A percentile compares a stretch with the other conserved stretches of the same genome.
phyloP scores from a whole-genome alignment of 2,329 filamentous ascomycete species.

The Xylariales sp. region DNA sequence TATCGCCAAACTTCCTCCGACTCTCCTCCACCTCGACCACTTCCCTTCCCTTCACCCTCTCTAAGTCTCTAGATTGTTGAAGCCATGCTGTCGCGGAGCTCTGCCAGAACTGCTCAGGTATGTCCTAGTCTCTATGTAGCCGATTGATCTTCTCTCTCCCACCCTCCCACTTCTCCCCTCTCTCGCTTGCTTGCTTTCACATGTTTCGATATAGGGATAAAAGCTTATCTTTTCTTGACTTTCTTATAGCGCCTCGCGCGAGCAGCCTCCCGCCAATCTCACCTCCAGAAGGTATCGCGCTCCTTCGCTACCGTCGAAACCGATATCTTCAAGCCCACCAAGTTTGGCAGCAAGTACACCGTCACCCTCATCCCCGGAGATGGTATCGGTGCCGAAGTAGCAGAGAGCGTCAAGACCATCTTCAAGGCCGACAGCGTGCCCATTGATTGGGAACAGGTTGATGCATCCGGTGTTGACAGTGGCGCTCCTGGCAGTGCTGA shows the following conservation, averaged over 20 bases:
- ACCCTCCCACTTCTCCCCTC: conserved; percentile 31
- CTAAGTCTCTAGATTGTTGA: conserved; percentile 26
- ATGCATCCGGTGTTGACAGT: conserved; percentile 89
- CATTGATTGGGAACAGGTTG: conserved; percentile 98
- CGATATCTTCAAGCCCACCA: conserved; percentile 98
- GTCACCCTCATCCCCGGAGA: conserved; percentile 98
- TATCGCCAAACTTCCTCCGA: conserved; percentile 32
- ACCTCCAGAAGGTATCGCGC: conserved; percentile 57
- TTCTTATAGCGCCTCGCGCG: conserved; percentile 62
- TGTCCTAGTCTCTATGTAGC: conserved; percentile 38
- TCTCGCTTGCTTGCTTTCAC: conserved; percentile 37
- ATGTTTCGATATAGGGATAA: conserved; percentile 27
- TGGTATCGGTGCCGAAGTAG: conserved; percentile 97
- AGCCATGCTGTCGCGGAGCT: conserved; percentile 69
- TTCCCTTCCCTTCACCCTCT: conserved; percentile 29
- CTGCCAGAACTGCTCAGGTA: conserved; percentile 69
- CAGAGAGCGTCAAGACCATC: conserved; percentile 97
- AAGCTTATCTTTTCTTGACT: conserved; percentile 23
- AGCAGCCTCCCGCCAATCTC: conserved; percentile 59
- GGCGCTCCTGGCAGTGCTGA: conserved; percentile 85
- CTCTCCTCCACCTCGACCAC: conserved; percentile 38
- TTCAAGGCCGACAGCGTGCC: conserved; percentile 99
- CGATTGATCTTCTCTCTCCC: conserved; percentile 14
- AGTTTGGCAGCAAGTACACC: conserved; percentile 99
- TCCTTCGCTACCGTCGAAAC: conserved; percentile 85